Percentiles rank a stretch among this genome's conserved stretches.
These are phyloP conservation scores for Effrenium voratum DNA, from an alignment of 73 alveolate genomes.

Conservation along the genomic window DNA sequence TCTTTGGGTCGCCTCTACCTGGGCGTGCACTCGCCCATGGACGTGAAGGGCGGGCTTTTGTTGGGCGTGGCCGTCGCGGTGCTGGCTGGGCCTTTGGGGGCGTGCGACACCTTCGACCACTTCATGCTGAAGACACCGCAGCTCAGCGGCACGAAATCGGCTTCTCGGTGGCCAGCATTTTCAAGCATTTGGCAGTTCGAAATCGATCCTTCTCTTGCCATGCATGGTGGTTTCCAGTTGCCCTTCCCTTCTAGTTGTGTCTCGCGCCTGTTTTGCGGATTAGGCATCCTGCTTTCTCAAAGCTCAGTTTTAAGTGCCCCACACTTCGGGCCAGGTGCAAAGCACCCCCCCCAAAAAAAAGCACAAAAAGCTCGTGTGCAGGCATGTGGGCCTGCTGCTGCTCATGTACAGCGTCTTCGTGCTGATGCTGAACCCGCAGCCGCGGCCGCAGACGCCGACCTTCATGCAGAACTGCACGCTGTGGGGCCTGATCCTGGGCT, in stretches of 20 bases:
- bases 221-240: no score
- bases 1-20: conserved; percentile 66
- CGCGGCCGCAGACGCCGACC: conserved; percentile 92
- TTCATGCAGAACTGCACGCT: conserved; percentile 81
- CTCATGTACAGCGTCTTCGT: not conserved
- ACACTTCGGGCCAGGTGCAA: no score
- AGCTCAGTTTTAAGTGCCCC: no score
- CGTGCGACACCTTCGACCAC: conserved; percentile 28
- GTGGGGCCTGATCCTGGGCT: conserved; percentile 83
- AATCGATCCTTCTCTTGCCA: no score
- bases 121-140: conserved; percentile 61
- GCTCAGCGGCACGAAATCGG: not conserved
- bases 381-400: no score
- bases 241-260: no score
- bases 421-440: conserved; percentile 86
- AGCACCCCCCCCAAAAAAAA: no score
- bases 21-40: conserved; percentile 92
- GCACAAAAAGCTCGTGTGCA: no score
- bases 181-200: no score
- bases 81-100: conserved; percentile 15
- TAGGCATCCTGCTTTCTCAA: no score
- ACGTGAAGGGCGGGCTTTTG: conserved; percentile 67
- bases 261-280: no score
- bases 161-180: no score
- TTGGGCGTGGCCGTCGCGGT: conserved; percentile 61